Evolutionary conservation across 1,284 basidiomycete genomes (phyloP).

Genomic region (Ceratobasidium sp.): DNA sequence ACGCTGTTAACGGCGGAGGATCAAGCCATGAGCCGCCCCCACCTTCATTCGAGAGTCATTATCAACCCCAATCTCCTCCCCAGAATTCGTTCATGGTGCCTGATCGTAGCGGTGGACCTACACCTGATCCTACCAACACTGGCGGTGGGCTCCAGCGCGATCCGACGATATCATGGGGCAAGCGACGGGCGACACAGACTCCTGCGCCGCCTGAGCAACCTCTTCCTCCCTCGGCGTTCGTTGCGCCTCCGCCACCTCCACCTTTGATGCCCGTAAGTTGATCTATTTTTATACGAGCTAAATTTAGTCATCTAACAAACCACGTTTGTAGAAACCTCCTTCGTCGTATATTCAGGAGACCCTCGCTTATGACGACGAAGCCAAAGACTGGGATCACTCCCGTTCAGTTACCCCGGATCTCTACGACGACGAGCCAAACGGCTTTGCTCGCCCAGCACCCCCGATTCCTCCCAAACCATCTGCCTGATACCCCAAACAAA

Average conservation of each 20-base stretch:
- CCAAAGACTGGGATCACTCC: conserved; percentile 30
- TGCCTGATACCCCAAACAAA: conserved; percentile 20
- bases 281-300: not conserved
- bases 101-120: conserved; percentile 48
- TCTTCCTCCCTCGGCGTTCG: conserved; percentile 26
- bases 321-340: conserved; percentile 65
- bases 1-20: conserved; percentile 14
- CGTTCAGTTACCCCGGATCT: conserved; percentile 22
- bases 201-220: conserved; percentile 36
- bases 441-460: not conserved
- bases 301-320: not conserved
- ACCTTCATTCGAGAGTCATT: conserved; percentile 38
- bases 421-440: conserved; percentile 18
- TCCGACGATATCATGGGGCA: conserved; percentile 51
- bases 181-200: conserved; percentile 46
- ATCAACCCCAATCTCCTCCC: conserved; percentile 49
- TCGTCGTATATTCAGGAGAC: conserved; percentile 82
- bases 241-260: conserved; percentile 63
- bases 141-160: conserved; percentile 48
- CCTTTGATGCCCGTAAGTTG: conserved; percentile 69
- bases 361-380: conserved; percentile 69
- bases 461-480: conserved; percentile 35
- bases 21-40: conserved; percentile 41
- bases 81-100: conserved; percentile 40
- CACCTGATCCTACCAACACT: conserved; percentile 15